Evolutionary conservation across 768 basidiomycete species (phyloP).

Genomic region (Leccinum sublutescens): DNA sequence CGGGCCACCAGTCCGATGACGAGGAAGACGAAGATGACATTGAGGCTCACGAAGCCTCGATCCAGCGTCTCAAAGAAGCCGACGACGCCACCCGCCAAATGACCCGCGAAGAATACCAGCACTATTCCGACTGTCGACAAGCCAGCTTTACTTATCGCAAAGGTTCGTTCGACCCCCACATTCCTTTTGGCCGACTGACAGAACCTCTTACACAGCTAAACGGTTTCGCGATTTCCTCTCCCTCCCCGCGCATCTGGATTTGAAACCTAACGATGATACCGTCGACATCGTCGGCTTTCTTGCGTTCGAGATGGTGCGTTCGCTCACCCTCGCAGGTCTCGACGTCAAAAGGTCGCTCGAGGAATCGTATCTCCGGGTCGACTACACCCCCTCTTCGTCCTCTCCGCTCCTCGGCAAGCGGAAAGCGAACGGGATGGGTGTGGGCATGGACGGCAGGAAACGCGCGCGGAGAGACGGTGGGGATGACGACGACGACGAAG

Average conservation of each 20-base stretch:
- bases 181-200: background rate
- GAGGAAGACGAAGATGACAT: slow-evolving; percentile 96
- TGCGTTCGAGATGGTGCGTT: slow-evolving; percentile 95
- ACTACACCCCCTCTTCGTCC: slow-evolving; percentile 43
- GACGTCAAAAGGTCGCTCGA: slow-evolving; percentile 64
- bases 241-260: slow-evolving; percentile 79
- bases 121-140: slow-evolving; percentile 95
- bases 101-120: slow-evolving; percentile 96
- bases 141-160: slow-evolving; percentile 87
- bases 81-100: slow-evolving; percentile 74
- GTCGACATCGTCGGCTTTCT: slow-evolving; percentile 97
- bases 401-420: slow-evolving; percentile 71
- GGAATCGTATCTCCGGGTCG: slow-evolving; percentile 65
- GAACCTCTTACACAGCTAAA: slow-evolving; percentile 56
- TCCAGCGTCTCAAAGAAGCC: slow-evolving; percentile 88
- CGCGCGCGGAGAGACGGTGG: slow-evolving; percentile 47
- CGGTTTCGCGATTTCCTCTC: slow-evolving; percentile 95
- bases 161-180: slow-evolving; percentile 26
- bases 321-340: slow-evolving; percentile 78
- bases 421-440: slow-evolving; percentile 52
- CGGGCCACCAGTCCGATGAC: slow-evolving; percentile 83
- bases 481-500: slow-evolving; percentile 54
- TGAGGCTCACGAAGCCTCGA: slow-evolving; percentile 93
- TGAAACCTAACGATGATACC: slow-evolving; percentile 91
- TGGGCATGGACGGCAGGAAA: slow-evolving; percentile 29